Evolutionary conservation across 1,284 basidiomycete genomes (phyloP), one percentile per base, ranked within the genome.

Genomic region (Trametes versicolor): DNA sequence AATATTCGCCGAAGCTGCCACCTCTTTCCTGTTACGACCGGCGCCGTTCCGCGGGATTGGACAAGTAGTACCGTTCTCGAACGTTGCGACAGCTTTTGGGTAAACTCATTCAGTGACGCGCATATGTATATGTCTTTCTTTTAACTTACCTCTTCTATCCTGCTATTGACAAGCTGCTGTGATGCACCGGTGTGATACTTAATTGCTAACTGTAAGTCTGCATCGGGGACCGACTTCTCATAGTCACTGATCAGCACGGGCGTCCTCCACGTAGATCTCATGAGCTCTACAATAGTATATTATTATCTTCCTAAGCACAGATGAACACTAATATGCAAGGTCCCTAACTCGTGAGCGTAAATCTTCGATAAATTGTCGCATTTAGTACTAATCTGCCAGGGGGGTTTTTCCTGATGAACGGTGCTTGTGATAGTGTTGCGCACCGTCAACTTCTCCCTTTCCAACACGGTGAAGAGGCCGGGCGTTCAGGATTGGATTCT

Each of bases 31-130:
- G 41, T 41, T 4, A 69, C 53, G 36, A 66, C 68, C 2, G 48
- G 27, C 0, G 27, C 63, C 0, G 72, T 67, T 6, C 75, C 75
- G 5, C 60, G 61, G 5, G 57, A 65, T n/a, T 81, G 78, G 79
- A 75, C 73, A 1, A 76, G 71, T 55, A 70, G 62, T 41, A 79
- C 72, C 61, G 78, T 81, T 17, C 68, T 79, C 6, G 77, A 81
- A 9, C 5, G 56, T 19, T 77, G 74, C 60, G 27, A 36, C 8
- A 68, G 52, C 1, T 80, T 78, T 58, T 77, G 69, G 63, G 67
- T 78, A 0, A 79, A 75, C 62, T 36, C 69, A 8, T 77, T 73
- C 51, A 67, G 65, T 21, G 77, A 79, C 63, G 52, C 63, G n/a
- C 71, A 76, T 57, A 68, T 65, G 23, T 77, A 77, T 52, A 58